Evolutionary conservation across 371 early-diverging fungal species (phyloP), one percentile per base, ranked within the genome.

Genomic region (Smittium mucronatum): DNA sequence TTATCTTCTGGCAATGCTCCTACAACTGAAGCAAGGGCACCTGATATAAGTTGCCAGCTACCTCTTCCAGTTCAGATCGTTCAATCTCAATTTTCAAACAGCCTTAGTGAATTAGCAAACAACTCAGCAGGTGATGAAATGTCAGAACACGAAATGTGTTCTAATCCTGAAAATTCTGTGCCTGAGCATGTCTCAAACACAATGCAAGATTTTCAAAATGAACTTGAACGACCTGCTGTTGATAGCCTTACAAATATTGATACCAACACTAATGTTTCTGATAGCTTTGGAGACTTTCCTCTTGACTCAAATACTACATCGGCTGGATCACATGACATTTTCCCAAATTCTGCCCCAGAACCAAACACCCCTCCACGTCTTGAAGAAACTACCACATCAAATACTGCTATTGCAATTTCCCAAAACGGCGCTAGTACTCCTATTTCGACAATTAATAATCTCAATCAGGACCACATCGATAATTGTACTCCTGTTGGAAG

Each of bases 21-120:
- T 11, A 11, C 47, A 47, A 47, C 5, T 21, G 65, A 65, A 32
- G n/a, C 5, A 32, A 65, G 34, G 15, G 34, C 34, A 31, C n/a
- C 65, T n/a, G 65, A 65, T 32, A 65, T 65, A 2, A 36, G 31
- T 34, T 11, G 34, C n/a, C 65, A 65, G 34, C 34, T 65, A 36
- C 65, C 65, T 8, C 30, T n/a, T 11, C 31, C 65, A 34, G 34
- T 65, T 11, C 65, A 65, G n/a, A 65, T 65, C 15, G 65, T 65
- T 34, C 65, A 65, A 65, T 33, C 32, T 5, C 65, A 65, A 36
- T 65, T 65, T 34, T 36, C 32, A n/a, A 32, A 65, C 15, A 31
- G 5, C 34, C n/a, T 65, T 8, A 25, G 11, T 28, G 65, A 33
- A 5, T 33, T 65, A 34, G 21, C 32, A 31, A 65, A 36, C 16